Conservation (phyloP, 2,329 filamentous ascomycete genomes). For the Daldinia eschscholtzii region DNA sequence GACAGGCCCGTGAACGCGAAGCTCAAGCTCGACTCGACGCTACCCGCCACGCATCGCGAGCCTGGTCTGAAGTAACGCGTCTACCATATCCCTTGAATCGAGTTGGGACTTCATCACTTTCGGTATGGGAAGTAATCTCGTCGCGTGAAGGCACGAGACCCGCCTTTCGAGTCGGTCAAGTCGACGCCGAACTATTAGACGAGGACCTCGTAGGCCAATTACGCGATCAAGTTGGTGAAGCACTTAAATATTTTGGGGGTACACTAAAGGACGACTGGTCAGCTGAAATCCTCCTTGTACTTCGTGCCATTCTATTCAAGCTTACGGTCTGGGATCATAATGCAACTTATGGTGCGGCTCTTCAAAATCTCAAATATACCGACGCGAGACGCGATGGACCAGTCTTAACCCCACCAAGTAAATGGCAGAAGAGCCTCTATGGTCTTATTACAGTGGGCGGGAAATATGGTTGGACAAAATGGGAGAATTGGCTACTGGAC, state of each 20-base stretch:
- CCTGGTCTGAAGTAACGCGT: slow-evolving; percentile 66
- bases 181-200: slow-evolving; percentile 94
- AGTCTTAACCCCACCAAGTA: slow-evolving; percentile 77
- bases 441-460: slow-evolving; percentile 89
- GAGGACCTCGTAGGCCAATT: slow-evolving; percentile 91
- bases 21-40: slow-evolving; percentile 68
- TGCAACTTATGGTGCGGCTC: slow-evolving; percentile 90
- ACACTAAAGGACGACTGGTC: slow-evolving; percentile 88
- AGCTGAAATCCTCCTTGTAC: slow-evolving; percentile 81
- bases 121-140: slow-evolving; percentile 77
- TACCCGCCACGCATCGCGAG: slow-evolving; percentile 65
- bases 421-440: slow-evolving; percentile 85
- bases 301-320: slow-evolving; percentile 90
- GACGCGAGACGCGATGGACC: slow-evolving; percentile 78
- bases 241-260: slow-evolving; percentile 83
- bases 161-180: slow-evolving; percentile 92
- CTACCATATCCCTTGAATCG: slow-evolving; percentile 74
- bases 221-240: slow-evolving; percentile 87
- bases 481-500: slow-evolving; percentile 87
- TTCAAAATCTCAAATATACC: slow-evolving; percentile 91
- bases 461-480: slow-evolving; percentile 89
- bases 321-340: slow-evolving; percentile 97
- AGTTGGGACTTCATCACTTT: slow-evolving; percentile 62
- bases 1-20: slow-evolving; percentile 78
- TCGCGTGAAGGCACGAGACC: slow-evolving; percentile 84